Evolutionary conservation across 768 basidiomycete species (phyloP).

Genomic region (Melanogaster broomeanus): DNA sequence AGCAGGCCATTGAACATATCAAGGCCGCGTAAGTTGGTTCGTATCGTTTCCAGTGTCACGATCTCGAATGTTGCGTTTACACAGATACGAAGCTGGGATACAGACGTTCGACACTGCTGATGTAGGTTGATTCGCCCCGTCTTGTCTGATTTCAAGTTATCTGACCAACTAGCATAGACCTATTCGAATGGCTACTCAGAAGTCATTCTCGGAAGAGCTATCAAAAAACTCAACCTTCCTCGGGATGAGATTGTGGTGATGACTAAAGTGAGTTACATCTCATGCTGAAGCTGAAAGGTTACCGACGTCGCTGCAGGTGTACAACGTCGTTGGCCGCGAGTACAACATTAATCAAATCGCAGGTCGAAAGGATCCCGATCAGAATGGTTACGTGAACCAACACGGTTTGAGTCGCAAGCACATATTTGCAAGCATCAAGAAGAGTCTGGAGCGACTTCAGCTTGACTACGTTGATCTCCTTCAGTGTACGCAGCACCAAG

Average conservation of each 20-base stretch:
- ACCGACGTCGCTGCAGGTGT: constrained; percentile 30
- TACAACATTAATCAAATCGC: constrained; percentile 10
- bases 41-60: background rate
- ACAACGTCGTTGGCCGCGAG: constrained; percentile 39
- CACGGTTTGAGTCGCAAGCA: constrained; percentile 51
- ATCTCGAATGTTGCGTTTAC: background rate
- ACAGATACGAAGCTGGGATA: constrained; percentile 37
- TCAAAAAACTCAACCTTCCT: constrained; percentile 67
- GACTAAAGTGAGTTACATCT: constrained; percentile 54
- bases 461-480: constrained; percentile 61
- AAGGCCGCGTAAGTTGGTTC: constrained; percentile 42
- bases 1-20: constrained; percentile 46
- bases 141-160: background rate
- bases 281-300: background rate
- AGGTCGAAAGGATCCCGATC: constrained; percentile 31
- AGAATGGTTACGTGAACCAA: constrained; percentile 49
- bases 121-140: constrained; percentile 15
- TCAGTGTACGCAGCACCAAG: constrained; percentile 38
- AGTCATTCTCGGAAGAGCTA: constrained; percentile 67
- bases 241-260: constrained; percentile 76
- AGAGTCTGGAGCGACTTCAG: constrained; percentile 42
- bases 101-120: constrained; percentile 39
- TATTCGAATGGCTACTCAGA: constrained; percentile 73
- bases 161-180: constrained; percentile 37
- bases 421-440: constrained; percentile 58